phyloP scores from a whole-genome alignment of 2,329 filamentous ascomycete species.

The Pseudogymnoascus sp. region DNA sequence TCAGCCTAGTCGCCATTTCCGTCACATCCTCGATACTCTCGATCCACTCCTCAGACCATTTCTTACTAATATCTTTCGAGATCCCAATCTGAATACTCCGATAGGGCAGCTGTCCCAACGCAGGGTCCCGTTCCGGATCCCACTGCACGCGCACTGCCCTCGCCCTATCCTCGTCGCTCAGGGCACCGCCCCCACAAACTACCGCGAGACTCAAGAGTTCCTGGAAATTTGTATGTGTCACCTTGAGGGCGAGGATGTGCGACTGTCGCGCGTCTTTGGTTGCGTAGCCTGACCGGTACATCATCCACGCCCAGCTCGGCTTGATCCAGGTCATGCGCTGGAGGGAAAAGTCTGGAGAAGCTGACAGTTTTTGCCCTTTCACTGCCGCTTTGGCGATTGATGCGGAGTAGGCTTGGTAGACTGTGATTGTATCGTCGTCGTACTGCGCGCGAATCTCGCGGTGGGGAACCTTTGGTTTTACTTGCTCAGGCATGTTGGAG shows the following conservation, averaged over 20 bases:
- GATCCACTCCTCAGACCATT: slow-evolving; percentile 45
- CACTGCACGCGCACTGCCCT: slow-evolving; percentile 49
- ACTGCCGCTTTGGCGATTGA: slow-evolving; percentile 47
- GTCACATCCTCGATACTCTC: slow-evolving; percentile 51
- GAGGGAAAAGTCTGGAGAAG: slow-evolving; percentile 44
- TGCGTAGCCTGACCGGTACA: slow-evolving; percentile 54
- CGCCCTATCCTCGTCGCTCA: slow-evolving; percentile 18
- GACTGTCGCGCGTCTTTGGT: slow-evolving; percentile 47
- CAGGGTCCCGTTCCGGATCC: slow-evolving; percentile 50
- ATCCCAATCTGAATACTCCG: slow-evolving; percentile 56
- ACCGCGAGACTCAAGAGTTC: slow-evolving; percentile 33
- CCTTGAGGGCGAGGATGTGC: slow-evolving; percentile 48
- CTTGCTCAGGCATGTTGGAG: neutral
- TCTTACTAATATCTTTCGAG: slow-evolving; percentile 35
- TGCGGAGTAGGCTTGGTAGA: slow-evolving; percentile 53
- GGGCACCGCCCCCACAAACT: slow-evolving; percentile 28
- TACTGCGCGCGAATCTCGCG: slow-evolving; percentile 46
- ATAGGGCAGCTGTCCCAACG: slow-evolving; percentile 38
- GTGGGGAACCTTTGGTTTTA: slow-evolving; percentile 25
- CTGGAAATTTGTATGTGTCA: slow-evolving; percentile 43
- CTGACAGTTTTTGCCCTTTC: slow-evolving; percentile 40
- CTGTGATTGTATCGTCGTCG: slow-evolving; percentile 44
- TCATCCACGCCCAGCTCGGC: slow-evolving; percentile 56
- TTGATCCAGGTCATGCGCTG: slow-evolving; percentile 59
- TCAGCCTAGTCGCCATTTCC: slow-evolving; percentile 40